Conservation (phyloP, 257 asterid genomes). For the Penstemon davidsonii region DNA sequence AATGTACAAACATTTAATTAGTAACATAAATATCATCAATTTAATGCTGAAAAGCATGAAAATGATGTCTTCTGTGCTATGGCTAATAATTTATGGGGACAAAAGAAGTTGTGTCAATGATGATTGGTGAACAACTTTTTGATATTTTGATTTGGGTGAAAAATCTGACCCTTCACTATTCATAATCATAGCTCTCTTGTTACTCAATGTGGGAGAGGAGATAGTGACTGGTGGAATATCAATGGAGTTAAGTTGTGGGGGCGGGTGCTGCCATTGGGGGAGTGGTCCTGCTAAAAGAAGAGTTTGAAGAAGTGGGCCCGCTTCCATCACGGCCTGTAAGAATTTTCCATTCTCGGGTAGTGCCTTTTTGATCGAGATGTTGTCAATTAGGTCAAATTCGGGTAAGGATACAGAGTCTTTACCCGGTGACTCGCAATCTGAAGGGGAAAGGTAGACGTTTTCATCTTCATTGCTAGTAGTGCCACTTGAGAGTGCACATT, state of each 20-base stretch:
- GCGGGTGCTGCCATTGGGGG: slow-evolving; percentile 98
- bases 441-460: slow-evolving; percentile 40
- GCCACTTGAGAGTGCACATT: slow-evolving; percentile 49
- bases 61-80: slow-evolving; percentile 33
- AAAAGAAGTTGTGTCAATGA: slow-evolving; percentile 54
- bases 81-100: slow-evolving; percentile 28
- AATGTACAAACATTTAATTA: slow-evolving; percentile 48
- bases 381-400: slow-evolving; percentile 27
- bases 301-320: slow-evolving; percentile 90
- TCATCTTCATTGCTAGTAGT: slow-evolving; percentile 62
- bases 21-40: slow-evolving; percentile 39
- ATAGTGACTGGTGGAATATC: slow-evolving; percentile 93
- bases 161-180: slow-evolving; percentile 37
- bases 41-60: slow-evolving; percentile 45
- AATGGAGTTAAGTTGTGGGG: slow-evolving; percentile 78
- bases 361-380: slow-evolving; percentile 39
- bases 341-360: slow-evolving; percentile 84
- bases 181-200: slow-evolving; percentile 45
- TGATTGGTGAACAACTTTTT: slow-evolving; percentile 74
- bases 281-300: slow-evolving; percentile 94
- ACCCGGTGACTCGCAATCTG: slow-evolving; percentile 40
- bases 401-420: not conserved
- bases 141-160: slow-evolving; percentile 57
- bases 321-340: slow-evolving; percentile 86
- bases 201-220: slow-evolving; percentile 48